Evolutionary conservation across 2,329 filamentous ascomycete species (phyloP), one percentile per base, ranked within the genome.

Genomic region (Conoideocrella luteorostrata): DNA sequence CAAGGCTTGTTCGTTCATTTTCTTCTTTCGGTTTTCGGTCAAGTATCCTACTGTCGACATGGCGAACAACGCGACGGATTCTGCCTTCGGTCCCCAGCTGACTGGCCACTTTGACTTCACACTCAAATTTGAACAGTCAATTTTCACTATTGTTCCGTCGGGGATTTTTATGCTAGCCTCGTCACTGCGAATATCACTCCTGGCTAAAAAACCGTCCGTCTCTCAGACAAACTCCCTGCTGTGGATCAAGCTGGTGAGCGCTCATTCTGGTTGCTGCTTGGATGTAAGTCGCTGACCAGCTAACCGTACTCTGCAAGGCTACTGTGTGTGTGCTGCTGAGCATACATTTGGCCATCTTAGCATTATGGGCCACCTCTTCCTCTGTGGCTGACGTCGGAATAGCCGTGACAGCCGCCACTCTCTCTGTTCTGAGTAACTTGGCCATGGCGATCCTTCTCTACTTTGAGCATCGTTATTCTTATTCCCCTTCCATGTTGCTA

Each of bases 401-500:
- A 24, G 13, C 37, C 21, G 37, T 39, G 7, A 15, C 37, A 7
- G 37, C 37, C 7, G 4, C 37, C 15, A 3, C 22, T 11, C 37
- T 39, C 21, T 29, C 37, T 9, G 7, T 17, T 15, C 22, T 29
- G 7, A 15, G 15, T 22, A 3, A 5, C 13, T n/a, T 39, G 7
- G 7, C 3, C 23, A 29, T 39, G 6, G 3, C 7, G 4, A 11
- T 4, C 20, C 21, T 39, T 24, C 3, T 39, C 5, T 28, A 15
- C 21, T 7, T 18, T 29, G 21, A 39, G 23, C 22, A 39, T 28
- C 37, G 37, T 9, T 5, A 39, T 18, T 39, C 37, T 7, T 13
- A 12, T 11, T 15, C 7, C 3, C 70, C 71, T 0, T 75, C 71
- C 0, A 54, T 66, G 0, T 41, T 75, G 3, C 52, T 76, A 11